These are phyloP conservation scores for Lanmaoa pseudosensibilis DNA, from an alignment of 768 basidiomycete genomes.

Conservation along the genomic window DNA sequence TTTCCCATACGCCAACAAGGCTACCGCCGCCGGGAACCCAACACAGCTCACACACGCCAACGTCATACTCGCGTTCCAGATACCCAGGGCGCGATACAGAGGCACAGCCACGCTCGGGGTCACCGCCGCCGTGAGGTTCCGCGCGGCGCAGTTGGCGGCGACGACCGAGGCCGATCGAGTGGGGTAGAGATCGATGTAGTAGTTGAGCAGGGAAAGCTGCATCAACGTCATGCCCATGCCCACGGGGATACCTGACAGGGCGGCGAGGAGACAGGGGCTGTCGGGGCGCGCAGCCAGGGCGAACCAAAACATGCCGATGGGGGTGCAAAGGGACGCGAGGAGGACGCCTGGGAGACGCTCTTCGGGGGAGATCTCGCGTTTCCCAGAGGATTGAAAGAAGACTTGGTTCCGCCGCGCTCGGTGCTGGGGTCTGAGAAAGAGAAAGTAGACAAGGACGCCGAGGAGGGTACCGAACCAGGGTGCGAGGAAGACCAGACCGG, in stretches of 20 bases:
- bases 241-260: conserved; percentile 27
- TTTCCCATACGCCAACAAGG: conserved; percentile 24
- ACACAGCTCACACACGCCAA: conserved; percentile 26
- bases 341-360: conserved; percentile 29
- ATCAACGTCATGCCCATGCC: conserved; percentile 32
- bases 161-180: conserved; percentile 31
- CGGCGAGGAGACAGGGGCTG: conserved; percentile 7
- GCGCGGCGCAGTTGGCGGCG: conserved; percentile 28
- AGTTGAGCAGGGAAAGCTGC: conserved; percentile 29
- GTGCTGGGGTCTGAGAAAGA: conserved; percentile 24
- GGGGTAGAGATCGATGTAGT: conserved; percentile 33
- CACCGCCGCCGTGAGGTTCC: conserved; percentile 21
- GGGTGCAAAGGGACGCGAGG: conserved; percentile 27
- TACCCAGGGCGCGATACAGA: conserved; percentile 22
- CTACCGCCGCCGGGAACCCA: conserved; percentile 22
- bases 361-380: conserved; percentile 26
- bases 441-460: conserved; percentile 27
- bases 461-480: conserved; percentile 28
- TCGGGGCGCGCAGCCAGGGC: conserved; percentile 21
- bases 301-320: conserved; percentile 31
- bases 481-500: conserved; percentile 25
- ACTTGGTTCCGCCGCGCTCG: conserved; percentile 18
- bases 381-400: conserved; percentile 20
- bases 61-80: conserved; percentile 15
- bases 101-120: conserved; percentile 29